These are phyloP conservation scores for Taxillus chinensis DNA, from an alignment of 164 flowering plant genomes.

Conservation along the genomic window DNA sequence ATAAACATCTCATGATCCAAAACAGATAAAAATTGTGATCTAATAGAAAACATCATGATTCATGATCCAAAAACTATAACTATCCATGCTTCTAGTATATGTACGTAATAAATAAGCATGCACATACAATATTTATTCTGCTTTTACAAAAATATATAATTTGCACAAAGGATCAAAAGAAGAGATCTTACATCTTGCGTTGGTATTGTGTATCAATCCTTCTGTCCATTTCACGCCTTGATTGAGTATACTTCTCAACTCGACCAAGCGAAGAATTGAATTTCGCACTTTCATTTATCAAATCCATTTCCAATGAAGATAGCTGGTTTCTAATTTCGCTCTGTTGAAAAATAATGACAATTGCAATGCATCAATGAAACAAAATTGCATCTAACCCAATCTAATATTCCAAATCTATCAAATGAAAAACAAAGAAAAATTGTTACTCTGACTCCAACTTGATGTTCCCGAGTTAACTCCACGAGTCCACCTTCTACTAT, in stretches of 20 bases:
- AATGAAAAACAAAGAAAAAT: neutral
- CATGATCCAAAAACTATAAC: too few species aligned
- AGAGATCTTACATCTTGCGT: slow-evolving; percentile 58
- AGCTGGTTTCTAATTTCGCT: slow-evolving; percentile 58
- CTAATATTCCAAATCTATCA: neutral
- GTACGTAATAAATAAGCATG: too few species aligned
- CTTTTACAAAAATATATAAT: too few species aligned
- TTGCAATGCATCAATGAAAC: neutral
- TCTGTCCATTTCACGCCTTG: slow-evolving; percentile 52
- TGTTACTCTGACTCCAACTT: slow-evolving; percentile 33
- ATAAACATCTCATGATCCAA: too few species aligned
- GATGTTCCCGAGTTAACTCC: slow-evolving; percentile 42
- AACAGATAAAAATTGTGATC: too few species aligned
- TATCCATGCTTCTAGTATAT: too few species aligned
- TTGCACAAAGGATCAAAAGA: neutral
- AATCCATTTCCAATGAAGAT: slow-evolving; percentile 37
- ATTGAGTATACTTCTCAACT: slow-evolving; percentile 41
- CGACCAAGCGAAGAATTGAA: slow-evolving; percentile 31
- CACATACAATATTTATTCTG: too few species aligned
- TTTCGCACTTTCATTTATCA: slow-evolving; percentile 36
- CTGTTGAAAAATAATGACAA: slow-evolving; percentile 26
- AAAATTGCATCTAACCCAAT: neutral
- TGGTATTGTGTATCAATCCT: slow-evolving; percentile 69
- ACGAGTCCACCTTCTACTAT: slow-evolving; percentile 39
- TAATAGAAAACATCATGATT: too few species aligned